phyloP scores from a whole-genome alignment of 2,329 filamentous ascomycete genomes.

The Epichloe baconii region DNA sequence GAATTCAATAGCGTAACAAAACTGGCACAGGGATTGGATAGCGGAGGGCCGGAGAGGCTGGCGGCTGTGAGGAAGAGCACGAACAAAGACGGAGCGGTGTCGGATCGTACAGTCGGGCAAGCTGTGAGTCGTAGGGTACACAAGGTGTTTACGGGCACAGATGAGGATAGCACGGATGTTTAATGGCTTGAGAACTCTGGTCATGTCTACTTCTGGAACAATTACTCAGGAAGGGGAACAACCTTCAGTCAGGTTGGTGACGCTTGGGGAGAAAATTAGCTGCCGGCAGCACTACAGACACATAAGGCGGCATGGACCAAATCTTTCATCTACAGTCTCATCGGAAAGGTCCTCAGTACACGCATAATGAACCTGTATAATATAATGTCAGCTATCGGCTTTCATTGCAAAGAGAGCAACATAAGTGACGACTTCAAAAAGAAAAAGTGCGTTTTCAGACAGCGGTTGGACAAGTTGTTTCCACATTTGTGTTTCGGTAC shows the following conservation, averaged over 20 bases:
- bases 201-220: too few species aligned
- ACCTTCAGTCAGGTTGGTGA: too few species aligned
- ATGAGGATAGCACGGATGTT: constrained; percentile 42
- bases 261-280: not conserved
- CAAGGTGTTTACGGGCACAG: constrained; percentile 45
- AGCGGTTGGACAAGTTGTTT: constrained; percentile 68
- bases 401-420: not conserved
- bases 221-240: not conserved
- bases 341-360: not conserved
- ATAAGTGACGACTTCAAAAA: not conserved
- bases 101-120: constrained; percentile 41
- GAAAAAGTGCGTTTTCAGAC: constrained; percentile 41
- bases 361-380: not conserved
- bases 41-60: constrained; percentile 46
- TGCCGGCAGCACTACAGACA: not conserved
- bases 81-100: constrained; percentile 43
- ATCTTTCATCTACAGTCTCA: not conserved
- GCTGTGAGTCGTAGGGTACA: constrained; percentile 45
- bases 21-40: constrained; percentile 46
- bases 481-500: constrained; percentile 63
- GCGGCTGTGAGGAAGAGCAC: constrained; percentile 45
- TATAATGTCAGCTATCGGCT: constrained; percentile 1
- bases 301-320: not conserved
- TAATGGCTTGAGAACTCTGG: constrained; percentile 13
- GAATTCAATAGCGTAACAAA: constrained; percentile 45